Evolutionary conservation across 495 filamentous ascomycete species (phyloP).

Genomic region (Neurospora hispaniola): DNA sequence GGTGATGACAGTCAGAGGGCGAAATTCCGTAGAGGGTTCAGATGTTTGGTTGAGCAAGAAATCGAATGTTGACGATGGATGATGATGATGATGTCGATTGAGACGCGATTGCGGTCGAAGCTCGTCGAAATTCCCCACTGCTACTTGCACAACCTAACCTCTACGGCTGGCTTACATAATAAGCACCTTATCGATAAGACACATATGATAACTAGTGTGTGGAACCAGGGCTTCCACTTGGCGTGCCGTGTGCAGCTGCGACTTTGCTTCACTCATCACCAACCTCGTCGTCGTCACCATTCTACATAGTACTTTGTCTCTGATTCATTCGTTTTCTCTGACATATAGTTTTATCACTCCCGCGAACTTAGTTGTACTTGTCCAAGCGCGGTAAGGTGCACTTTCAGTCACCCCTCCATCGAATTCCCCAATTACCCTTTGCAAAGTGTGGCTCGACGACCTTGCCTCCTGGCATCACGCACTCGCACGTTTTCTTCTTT

Average conservation of each 20-base stretch:
- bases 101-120: neutral
- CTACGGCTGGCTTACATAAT: neutral
- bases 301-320: too few relatives aligned
- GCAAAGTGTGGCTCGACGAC: conserved; percentile 35
- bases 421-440: conserved; percentile 38
- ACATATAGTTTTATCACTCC: too few relatives aligned
- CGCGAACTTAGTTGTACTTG: too few relatives aligned
- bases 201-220: too few relatives aligned
- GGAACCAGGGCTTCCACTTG: neutral
- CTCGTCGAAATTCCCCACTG: neutral
- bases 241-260: neutral
- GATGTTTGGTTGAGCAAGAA: neutral
- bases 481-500: conserved; percentile 12
- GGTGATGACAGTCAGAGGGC: neutral
- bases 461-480: conserved; percentile 25
- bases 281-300: neutral
- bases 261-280: neutral
- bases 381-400: too few relatives aligned
- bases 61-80: neutral
- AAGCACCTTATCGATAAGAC: neutral
- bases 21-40: neutral
- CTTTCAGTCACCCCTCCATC: conserved; percentile 24
- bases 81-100: neutral
- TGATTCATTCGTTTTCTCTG: too few relatives aligned
- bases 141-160: neutral